Percentiles rank a stretch among this genome's conserved stretches.
These are phyloP conservation scores for Kitagawia praeruptora DNA, from an alignment of 129 eudicot genomes.

Conservation along the genomic window DNA sequence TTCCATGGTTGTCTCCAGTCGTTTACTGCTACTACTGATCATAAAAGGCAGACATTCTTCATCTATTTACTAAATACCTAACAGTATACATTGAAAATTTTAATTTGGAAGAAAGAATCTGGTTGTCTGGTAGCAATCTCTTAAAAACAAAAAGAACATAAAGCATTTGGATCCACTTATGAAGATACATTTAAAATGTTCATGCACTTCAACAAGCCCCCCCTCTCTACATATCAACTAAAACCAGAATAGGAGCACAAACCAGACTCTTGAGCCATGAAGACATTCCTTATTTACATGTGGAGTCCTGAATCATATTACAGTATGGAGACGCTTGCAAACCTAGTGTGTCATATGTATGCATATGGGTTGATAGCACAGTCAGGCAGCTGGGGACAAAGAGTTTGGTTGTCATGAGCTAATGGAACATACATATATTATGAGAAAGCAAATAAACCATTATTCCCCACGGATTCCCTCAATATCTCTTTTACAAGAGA, in stretches of 20 bases:
- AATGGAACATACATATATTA: conserved; percentile 14
- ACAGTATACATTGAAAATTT: background rate
- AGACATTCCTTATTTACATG: background rate
- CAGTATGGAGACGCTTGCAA: conserved; percentile 15
- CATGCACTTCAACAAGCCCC: background rate
- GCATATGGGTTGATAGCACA: background rate
- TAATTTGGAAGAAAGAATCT: background rate
- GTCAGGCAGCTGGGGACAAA: conserved; percentile 12
- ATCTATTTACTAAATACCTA: background rate
- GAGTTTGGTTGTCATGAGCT: conserved; percentile 20
- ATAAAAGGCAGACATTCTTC: too few species aligned
- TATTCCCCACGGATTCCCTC: conserved; percentile 17
- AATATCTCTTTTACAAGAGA: conserved; percentile 20
- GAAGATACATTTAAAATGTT: background rate
- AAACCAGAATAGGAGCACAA: background rate
- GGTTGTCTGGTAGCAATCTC: background rate
- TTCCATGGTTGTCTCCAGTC: background rate
- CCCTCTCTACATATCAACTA: background rate
- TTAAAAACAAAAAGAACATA: background rate
- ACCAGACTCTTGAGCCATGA: background rate
- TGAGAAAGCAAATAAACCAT: conserved; percentile 21
- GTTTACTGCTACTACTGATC: background rate
- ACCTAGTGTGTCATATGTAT: conserved; percentile 11
- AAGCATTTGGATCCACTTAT: background rate
- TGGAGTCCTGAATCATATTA: conserved; percentile 12